Evolutionary conservation across 2,329 filamentous ascomycete species (phyloP).

Genomic region (Paramyrothecium roridum): DNA sequence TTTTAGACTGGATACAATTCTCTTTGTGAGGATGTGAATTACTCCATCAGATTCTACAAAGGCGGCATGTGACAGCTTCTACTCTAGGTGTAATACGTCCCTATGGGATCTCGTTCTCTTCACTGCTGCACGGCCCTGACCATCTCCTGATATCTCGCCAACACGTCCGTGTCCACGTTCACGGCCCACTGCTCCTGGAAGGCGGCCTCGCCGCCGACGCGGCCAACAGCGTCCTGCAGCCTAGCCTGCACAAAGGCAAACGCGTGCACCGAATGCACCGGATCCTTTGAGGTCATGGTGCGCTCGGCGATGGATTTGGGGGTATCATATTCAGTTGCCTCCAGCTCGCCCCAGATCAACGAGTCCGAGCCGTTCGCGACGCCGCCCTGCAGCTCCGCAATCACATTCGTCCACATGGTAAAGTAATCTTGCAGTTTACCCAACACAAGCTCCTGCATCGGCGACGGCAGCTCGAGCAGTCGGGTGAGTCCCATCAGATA

Average conservation of each 20-base stretch:
- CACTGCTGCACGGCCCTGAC: slow-evolving; percentile 17
- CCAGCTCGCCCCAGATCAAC: slow-evolving; percentile 42
- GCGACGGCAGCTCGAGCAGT: slow-evolving; percentile 61
- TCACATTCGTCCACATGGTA: slow-evolving; percentile 69
- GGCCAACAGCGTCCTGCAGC: slow-evolving; percentile 55
- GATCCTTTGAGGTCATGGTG: slow-evolving; percentile 55
- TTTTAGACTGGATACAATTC: too few species aligned
- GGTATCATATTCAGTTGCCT: slow-evolving; percentile 51
- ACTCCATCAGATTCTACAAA: too few species aligned
- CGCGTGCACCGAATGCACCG: slow-evolving; percentile 63
- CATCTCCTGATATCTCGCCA: slow-evolving; percentile 55
- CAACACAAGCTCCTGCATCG: slow-evolving; percentile 56
- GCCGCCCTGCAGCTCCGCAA: slow-evolving; percentile 63
- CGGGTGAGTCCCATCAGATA: slow-evolving; percentile 71
- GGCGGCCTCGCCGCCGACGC: slow-evolving; percentile 59
- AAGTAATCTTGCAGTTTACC: slow-evolving; percentile 69
- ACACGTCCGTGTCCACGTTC: slow-evolving; percentile 73
- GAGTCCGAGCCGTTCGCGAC: slow-evolving; percentile 48
- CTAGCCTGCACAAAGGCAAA: slow-evolving; percentile 62
- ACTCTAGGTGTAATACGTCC: background rate
- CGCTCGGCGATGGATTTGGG: slow-evolving; percentile 52
- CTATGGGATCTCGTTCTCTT: background rate
- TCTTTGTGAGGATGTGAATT: too few species aligned
- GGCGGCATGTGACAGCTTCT: too few species aligned
- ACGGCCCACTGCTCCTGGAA: slow-evolving; percentile 68